Percentiles rank a stretch among this genome's conserved stretches.
Evolutionary conservation across 108 stramenopile genomes (phyloP).

Genomic region (Phaeodactylum tricornutum): DNA sequence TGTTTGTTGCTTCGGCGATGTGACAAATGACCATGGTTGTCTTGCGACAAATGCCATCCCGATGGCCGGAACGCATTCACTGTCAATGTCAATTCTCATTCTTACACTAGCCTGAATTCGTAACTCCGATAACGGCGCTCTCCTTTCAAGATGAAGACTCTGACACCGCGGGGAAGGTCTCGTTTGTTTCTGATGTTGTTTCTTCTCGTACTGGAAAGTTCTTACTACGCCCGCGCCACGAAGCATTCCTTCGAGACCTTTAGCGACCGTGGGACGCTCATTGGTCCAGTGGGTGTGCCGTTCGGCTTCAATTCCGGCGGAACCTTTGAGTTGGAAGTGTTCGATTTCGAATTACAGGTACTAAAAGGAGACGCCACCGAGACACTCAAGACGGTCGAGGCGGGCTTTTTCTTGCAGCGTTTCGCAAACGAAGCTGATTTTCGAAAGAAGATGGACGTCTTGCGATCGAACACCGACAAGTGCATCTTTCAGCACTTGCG

Average conservation of each 20-base stretch:
- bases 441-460: conserved; percentile 32
- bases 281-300: conserved; percentile 71
- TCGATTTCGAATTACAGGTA: conserved; percentile 39
- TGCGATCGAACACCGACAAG: conserved; percentile 29
- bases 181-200: too few relatives aligned
- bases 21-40: too few relatives aligned
- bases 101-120: too few relatives aligned
- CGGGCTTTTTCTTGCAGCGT: conserved; percentile 60
- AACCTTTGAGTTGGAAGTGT: conserved; percentile 61
- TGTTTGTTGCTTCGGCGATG: too few relatives aligned
- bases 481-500: conserved; percentile 48
- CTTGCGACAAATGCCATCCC: too few relatives aligned
- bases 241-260: conserved; percentile 47
- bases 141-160: too few relatives aligned
- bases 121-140: too few relatives aligned
- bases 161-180: too few relatives aligned
- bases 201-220: neutral
- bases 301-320: conserved; percentile 88
- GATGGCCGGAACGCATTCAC: too few relatives aligned
- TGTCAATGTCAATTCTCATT: too few relatives aligned
- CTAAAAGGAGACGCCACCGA: conserved; percentile 7
- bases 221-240: conserved; percentile 10
- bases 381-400: conserved; percentile 20
- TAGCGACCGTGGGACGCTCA: conserved; percentile 40
- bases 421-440: conserved; percentile 67